These are phyloP conservation scores for Ceratopteris richardii DNA, from an alignment of 75 land plant genomes.

Conservation along the genomic window DNA sequence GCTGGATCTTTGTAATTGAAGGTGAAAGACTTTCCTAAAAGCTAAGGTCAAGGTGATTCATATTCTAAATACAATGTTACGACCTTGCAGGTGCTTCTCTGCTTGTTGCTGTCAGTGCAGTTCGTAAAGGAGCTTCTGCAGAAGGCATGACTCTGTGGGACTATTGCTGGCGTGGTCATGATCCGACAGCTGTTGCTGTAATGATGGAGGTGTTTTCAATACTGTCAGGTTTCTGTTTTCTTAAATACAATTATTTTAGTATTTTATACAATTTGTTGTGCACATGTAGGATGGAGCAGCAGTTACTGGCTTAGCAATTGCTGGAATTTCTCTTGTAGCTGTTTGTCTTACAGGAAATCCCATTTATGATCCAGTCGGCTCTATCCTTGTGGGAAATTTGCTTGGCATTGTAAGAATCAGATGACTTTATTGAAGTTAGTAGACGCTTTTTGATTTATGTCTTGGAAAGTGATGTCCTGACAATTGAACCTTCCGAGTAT, in stretches of 20 bases:
- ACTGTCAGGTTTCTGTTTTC: too few relatives aligned
- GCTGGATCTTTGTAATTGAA: constrained; percentile 94
- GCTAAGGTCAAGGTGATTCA: too few relatives aligned
- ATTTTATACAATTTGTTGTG: too few relatives aligned
- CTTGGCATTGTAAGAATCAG: constrained; percentile 95
- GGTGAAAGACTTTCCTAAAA: too few relatives aligned
- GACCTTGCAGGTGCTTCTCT: constrained; percentile 68
- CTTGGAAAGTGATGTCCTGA: too few relatives aligned
- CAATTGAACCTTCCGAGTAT: too few relatives aligned
- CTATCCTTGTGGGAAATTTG: constrained; percentile 83
- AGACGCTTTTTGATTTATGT: too few relatives aligned
- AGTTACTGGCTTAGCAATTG: constrained; percentile 77
- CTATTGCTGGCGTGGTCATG: constrained; percentile 98
- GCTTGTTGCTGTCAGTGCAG: constrained; percentile 80
- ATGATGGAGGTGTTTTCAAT: too few relatives aligned
- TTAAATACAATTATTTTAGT: too few relatives aligned
- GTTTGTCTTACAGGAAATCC: constrained; percentile 81
- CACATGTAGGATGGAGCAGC: constrained; percentile 87
- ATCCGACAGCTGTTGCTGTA: constrained; percentile 95
- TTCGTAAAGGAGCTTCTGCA: constrained; percentile 88
- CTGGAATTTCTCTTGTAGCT: constrained; percentile 73
- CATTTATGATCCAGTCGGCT: constrained; percentile 92
- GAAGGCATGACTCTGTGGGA: constrained; percentile 91
- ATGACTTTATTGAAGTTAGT: too few relatives aligned
- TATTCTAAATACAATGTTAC: too few relatives aligned